These are phyloP conservation scores for Pyricularia pennisetigena DNA, from an alignment of 2,329 filamentous ascomycete species.

Conservation along the genomic window DNA sequence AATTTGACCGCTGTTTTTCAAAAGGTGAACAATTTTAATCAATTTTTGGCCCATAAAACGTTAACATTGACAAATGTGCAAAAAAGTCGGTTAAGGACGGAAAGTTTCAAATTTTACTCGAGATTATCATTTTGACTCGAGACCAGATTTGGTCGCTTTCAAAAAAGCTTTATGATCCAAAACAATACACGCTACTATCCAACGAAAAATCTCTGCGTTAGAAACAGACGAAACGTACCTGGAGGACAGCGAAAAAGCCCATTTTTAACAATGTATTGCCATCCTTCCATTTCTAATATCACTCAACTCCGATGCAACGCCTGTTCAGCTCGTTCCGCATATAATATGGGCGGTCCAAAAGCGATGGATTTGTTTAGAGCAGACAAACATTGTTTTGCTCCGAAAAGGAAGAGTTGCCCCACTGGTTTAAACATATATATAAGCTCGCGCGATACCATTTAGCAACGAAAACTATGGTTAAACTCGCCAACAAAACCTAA, in stretches of 20 bases:
- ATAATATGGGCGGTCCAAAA: constrained; percentile 12
- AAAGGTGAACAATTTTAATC: constrained; percentile 3
- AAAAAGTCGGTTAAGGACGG: background rate
- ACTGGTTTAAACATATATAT: constrained; percentile 10
- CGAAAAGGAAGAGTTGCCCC: constrained; percentile 6
- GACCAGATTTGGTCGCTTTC: constrained; percentile 7
- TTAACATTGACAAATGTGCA: background rate
- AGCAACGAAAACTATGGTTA: constrained; percentile 11
- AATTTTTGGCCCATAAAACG: background rate
- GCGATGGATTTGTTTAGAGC: constrained; percentile 10
- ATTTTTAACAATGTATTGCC: background rate
- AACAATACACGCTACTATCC: background rate
- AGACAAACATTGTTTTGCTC: constrained; percentile 9
- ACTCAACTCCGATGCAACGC: background rate
- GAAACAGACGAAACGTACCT: background rate
- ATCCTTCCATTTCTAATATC: background rate
- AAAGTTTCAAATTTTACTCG: constrained; percentile 2
- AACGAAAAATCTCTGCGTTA: background rate
- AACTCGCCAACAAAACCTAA: constrained; percentile 10
- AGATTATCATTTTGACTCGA: constrained; percentile 2
- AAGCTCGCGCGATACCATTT: constrained; percentile 13
- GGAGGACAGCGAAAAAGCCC: background rate
- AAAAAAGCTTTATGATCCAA: constrained; percentile 5
- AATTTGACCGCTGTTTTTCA: constrained; percentile 11
- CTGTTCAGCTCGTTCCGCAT: constrained; percentile 4